Evolutionary conservation across 768 basidiomycete species (phyloP).

Genomic region (Tulasnella sp.): DNA sequence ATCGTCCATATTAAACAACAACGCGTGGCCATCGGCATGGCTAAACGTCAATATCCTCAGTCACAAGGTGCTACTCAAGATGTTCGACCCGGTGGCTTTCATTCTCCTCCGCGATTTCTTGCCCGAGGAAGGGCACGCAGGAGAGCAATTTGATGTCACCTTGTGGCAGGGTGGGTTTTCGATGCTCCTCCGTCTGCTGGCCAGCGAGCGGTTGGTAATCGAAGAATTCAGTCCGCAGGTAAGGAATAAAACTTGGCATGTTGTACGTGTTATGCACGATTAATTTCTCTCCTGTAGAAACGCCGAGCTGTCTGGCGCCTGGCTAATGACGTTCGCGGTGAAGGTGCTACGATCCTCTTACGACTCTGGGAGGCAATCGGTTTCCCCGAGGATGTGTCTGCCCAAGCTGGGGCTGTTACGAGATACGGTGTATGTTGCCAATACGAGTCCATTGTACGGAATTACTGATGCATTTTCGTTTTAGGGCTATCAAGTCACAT

Average conservation of each 20-base stretch:
- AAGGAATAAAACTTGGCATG: slow-evolving; percentile 19
- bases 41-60: slow-evolving; percentile 82
- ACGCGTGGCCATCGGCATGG: slow-evolving; percentile 86
- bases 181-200: slow-evolving; percentile 73
- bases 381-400: slow-evolving; percentile 50
- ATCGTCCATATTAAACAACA: slow-evolving; percentile 69
- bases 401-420: slow-evolving; percentile 42
- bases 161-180: slow-evolving; percentile 77
- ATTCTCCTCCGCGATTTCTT: slow-evolving; percentile 76
- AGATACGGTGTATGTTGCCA: slow-evolving; percentile 53
- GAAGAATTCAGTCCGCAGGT: slow-evolving; percentile 95
- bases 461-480: neutral
- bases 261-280: slow-evolving; percentile 7
- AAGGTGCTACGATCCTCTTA: slow-evolving; percentile 71
- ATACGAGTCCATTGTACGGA: neutral
- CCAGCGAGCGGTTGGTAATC: slow-evolving; percentile 84
- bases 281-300: slow-evolving; percentile 43
- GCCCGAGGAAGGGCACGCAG: slow-evolving; percentile 41
- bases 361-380: slow-evolving; percentile 81
- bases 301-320: slow-evolving; percentile 91
- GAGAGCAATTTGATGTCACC: slow-evolving; percentile 53
- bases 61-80: slow-evolving; percentile 78
- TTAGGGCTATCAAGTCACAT: slow-evolving; percentile 75
- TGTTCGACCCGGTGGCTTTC: slow-evolving; percentile 70
- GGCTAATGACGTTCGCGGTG: slow-evolving; percentile 90